Base-by-base conservation (phyloP, 257 asterid genomes). In the Cynanchum wilfordii region DNA sequence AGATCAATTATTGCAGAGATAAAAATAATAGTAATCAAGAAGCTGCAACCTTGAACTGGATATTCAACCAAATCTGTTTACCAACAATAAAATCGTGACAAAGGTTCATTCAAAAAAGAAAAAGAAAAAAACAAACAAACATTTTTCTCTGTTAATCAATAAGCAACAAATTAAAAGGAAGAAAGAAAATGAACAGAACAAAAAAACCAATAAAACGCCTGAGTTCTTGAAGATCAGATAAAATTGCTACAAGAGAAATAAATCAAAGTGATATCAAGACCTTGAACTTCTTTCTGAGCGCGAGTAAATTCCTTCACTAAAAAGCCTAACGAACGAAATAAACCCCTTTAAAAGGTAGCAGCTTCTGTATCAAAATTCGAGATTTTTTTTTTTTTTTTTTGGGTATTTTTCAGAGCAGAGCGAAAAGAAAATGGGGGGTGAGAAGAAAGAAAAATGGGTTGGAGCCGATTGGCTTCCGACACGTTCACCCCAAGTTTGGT, bases 221-320 rank as follows among this genome's bases (percentile, higher is more conserved):
- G 3, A 62, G 67, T 62, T 62, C 45, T 20, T 30, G 66, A 45
- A n/a, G 42, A 62, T 59, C 49, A 45, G 44, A 72, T 27, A 72
- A 50, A 59, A 19, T 40, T 13, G 40, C 17, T 20, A 57, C 25
- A 22, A 57, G 15, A 57, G 24, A 57, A 55, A 38, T 12, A 38
- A 13, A 54, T 22, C 30, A 29, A 24, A n/a, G 44, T 9, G 20
- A 56, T 58, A 57, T 56, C 15, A n/a, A 10, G 27, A 38, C 68
- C 22, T n/a, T 30, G 45, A 62, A 62, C 24, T 62, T 30, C 24
- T 33, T 60, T 29, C 22, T 13, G n/a, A 27, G 44, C 30, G n/a
- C n/a, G n/a, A n/a, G n/a, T n/a, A n/a, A n/a, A n/a, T n/a, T n/a
- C n/a, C 49, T 38, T 56, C 0, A 33, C 29, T 45, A 70, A 15